A percentile compares a stretch with the other conserved stretches of the same genome.
Evolutionary conservation across 1,139 yeast species (phyloP).

Genomic region (Saccharomycopsis hybrid): DNA sequence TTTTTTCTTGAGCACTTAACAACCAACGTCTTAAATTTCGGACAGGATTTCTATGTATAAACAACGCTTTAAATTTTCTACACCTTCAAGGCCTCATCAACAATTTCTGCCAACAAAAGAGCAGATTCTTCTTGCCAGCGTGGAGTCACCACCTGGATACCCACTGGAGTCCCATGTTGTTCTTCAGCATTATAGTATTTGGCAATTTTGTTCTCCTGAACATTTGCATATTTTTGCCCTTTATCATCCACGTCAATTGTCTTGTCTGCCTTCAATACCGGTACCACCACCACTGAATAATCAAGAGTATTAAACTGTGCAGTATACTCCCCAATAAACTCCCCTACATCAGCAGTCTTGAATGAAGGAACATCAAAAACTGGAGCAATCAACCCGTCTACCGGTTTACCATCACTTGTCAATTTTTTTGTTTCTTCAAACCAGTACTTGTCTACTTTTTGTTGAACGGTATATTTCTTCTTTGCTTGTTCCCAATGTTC

Average conservation of each 20-base stretch:
- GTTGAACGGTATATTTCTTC: conserved; percentile 33
- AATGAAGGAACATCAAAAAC: conserved; percentile 45
- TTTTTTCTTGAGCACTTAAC: too few relatives aligned
- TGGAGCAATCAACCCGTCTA: conserved; percentile 46
- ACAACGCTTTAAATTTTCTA: too few relatives aligned
- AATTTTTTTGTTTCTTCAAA: conserved; percentile 33
- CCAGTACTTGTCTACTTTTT: conserved; percentile 35
- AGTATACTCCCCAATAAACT: conserved; percentile 36
- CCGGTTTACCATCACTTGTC: conserved; percentile 34
- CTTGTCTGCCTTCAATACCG: conserved; percentile 51
- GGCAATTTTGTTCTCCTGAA: conserved; percentile 30
- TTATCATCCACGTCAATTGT: conserved; percentile 34
- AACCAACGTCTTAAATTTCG: too few relatives aligned
- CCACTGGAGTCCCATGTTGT: conserved; percentile 59
- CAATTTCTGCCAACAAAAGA: conserved; percentile 32
- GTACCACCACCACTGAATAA: conserved; percentile 51
- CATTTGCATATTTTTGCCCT: conserved; percentile 29
- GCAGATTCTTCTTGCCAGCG: conserved; percentile 60
- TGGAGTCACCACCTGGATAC: conserved; percentile 55
- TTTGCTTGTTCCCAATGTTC: conserved; percentile 40
- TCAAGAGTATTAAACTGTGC: conserved; percentile 54
- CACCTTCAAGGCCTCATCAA: background rate
- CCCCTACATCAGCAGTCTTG: conserved; percentile 25
- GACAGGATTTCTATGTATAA: too few relatives aligned
- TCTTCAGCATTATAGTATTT: conserved; percentile 47